phyloP scores from a whole-genome alignment of 768 basidiomycete genomes.

The Punctularia strigosozonata region DNA sequence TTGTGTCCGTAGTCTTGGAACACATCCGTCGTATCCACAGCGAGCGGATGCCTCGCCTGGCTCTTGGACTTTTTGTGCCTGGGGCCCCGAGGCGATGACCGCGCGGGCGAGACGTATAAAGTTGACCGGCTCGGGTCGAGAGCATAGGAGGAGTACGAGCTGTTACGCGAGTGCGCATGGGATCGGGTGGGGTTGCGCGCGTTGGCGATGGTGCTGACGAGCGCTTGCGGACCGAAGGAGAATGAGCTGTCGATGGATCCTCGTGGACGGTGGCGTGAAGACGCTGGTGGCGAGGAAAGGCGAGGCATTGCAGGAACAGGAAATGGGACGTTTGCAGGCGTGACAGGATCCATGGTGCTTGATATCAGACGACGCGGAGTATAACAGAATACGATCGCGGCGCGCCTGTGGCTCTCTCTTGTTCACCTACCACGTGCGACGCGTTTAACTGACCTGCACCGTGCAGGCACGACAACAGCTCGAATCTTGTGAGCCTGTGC shows the following conservation, averaged over 20 bases:
- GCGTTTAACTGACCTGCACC: no score
- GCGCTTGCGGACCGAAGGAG: slow-evolving; percentile 70
- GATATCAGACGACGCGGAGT: no score
- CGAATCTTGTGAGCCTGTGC: no score
- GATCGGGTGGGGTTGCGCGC: no score
- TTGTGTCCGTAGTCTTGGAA: no score
- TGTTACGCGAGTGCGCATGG: no score
- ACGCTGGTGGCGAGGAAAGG: slow-evolving; percentile 18
- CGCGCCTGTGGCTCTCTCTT: no score
- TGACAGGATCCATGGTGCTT: neutral
- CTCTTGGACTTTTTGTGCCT: slow-evolving; percentile 42
- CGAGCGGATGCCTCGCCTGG: slow-evolving; percentile 53
- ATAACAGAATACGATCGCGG: no score
- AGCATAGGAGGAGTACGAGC: slow-evolving; percentile 40
- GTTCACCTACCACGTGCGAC: no score
- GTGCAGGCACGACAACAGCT: no score
- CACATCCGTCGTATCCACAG: slow-evolving; percentile 66
- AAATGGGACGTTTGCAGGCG: neutral
- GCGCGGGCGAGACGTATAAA: slow-evolving; percentile 58
- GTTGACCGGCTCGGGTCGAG: slow-evolving; percentile 77
- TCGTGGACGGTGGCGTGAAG: slow-evolving; percentile 51
- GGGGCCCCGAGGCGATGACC: slow-evolving; percentile 51
- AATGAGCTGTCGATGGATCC: slow-evolving; percentile 71
- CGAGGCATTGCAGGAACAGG: slow-evolving; percentile 11
- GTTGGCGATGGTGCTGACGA: slow-evolving; percentile 59